Evolutionary conservation across 805 yeast species (phyloP).

Genomic region (Scheffersomyces stipitis): DNA sequence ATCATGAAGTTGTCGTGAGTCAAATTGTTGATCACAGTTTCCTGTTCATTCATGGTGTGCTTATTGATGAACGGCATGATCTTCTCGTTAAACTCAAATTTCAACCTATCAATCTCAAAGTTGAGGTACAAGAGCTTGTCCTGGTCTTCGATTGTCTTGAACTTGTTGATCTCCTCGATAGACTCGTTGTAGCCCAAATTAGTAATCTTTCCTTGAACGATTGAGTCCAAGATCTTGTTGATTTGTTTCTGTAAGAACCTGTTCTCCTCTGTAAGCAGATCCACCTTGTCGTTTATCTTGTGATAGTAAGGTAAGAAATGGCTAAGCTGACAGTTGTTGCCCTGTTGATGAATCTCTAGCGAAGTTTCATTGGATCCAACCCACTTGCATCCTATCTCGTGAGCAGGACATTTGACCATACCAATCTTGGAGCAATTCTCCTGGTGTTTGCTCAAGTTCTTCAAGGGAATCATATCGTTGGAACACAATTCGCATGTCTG

Average conservation of each 20-base stretch:
- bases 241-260: constrained; percentile 41
- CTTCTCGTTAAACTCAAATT: constrained; percentile 41
- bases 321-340: constrained; percentile 31
- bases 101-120: constrained; percentile 45
- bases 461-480: constrained; percentile 41
- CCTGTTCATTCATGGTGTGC: constrained; percentile 19
- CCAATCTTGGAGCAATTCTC: constrained; percentile 41
- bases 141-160: constrained; percentile 19
- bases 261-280: constrained; percentile 35
- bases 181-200: constrained; percentile 50
- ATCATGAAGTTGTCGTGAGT: constrained; percentile 39
- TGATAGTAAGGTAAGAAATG: constrained; percentile 27
- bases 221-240: constrained; percentile 44
- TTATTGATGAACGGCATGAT: constrained; percentile 33
- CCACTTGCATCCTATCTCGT: constrained; percentile 52
- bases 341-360: constrained; percentile 33
- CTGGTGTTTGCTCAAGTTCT: constrained; percentile 39
- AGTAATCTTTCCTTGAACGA: constrained; percentile 49
- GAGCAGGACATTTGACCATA: constrained; percentile 47
- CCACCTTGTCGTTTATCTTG: constrained; percentile 23
- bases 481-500: constrained; percentile 43
- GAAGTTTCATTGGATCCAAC: constrained; percentile 34
- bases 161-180: constrained; percentile 44
- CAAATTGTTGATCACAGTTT: constrained; percentile 25
- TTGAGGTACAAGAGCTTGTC: constrained; percentile 32